Base-by-base conservation (phyloP, 805 yeast genomes). In the Kodamaea nitidulidarum region DNA sequence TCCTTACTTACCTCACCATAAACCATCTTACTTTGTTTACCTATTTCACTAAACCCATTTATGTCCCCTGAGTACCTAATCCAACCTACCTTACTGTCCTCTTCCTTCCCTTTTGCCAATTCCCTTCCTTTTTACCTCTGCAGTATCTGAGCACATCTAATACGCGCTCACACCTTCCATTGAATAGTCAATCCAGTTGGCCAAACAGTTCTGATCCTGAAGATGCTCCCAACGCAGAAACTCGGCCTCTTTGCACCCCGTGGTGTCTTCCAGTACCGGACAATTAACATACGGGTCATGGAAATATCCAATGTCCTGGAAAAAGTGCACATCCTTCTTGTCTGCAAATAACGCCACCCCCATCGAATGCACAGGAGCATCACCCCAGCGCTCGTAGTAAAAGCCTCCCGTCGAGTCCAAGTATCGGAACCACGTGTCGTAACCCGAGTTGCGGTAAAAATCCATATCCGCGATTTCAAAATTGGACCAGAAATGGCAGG, bases 381-480 rank as follows among this genome's bases (percentile, higher is more conserved):
- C 96, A 2, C 95, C 95, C 95, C 95, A 87, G 41, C 95, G 63
- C 58, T 88, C 96, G 52, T 88, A 88, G 58, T 85, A 88, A 52
- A 87, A 87, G 3, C 91, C 91, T 14, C 95, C 93, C 1, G 80
- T 60, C 3, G 68, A 44, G 41, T 87, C 95, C 28, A 88, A 61
- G 51, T 68, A 63, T 22, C 81, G 63, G 51, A 81, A 76, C 78
- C 84, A 87, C 9, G 62, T 60, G 27, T 69, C 64, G 54, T 87
- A 88, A 1, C 88, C 77, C 39, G 83, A 80, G 16, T 73, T 63
- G 38, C 95, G 64, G 61, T 70, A 83, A 50, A 88, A 88, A 47
- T 88, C 91, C 84, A 88, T 73, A 51, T 84, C 81, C 9, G 81
- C 91, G 40, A 87, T 83, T 54, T 88, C 96, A 49, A 87, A 88